These are phyloP conservation scores for Diaporthe eres DNA, from an alignment of 2,329 filamentous ascomycete genomes.

Conservation along the genomic window DNA sequence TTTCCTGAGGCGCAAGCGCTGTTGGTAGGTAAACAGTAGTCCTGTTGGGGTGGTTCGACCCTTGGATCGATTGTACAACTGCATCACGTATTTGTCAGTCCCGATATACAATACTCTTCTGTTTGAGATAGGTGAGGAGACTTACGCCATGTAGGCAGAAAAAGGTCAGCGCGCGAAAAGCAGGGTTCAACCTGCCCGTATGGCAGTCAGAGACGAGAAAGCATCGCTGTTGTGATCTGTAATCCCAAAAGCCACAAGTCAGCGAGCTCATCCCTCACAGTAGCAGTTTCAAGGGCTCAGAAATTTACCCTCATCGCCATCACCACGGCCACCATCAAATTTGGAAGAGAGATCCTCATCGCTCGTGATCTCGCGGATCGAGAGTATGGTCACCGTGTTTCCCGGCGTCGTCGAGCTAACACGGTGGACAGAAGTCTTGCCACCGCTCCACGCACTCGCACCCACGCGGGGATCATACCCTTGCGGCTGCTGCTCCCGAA, in stretches of 20 bases:
- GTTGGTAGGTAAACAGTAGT: conserved; percentile 47
- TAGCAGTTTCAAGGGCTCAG: neutral
- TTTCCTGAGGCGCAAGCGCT: conserved; percentile 37
- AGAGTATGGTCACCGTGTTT: conserved; percentile 35
- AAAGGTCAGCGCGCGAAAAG: neutral
- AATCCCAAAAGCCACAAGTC: neutral
- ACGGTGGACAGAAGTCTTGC: conserved; percentile 38
- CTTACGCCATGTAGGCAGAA: conserved; percentile 33
- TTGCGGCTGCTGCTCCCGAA: neutral
- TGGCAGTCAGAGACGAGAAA: conserved; percentile 24
- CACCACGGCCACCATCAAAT: neutral
- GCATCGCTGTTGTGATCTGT: conserved; percentile 24
- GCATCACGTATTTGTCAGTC: neutral
- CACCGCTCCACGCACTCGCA: conserved; percentile 28
- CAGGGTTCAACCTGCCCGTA: conserved; percentile 27
- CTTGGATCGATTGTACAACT: conserved; percentile 37
- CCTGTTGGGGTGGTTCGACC: conserved; percentile 28
- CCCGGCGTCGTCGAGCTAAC: conserved; percentile 6
- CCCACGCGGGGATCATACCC: neutral
- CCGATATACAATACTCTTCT: neutral
- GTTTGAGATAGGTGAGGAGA: neutral
- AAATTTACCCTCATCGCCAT: conserved; percentile 25
- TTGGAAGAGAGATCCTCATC: conserved; percentile 27
- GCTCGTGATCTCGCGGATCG: conserved; percentile 38
- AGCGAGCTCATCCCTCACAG: neutral